Evolutionary conservation across 2,329 filamentous ascomycete genomes (phyloP), one percentile per base, ranked within the genome.

Genomic region (Furcasterigmium sp.): DNA sequence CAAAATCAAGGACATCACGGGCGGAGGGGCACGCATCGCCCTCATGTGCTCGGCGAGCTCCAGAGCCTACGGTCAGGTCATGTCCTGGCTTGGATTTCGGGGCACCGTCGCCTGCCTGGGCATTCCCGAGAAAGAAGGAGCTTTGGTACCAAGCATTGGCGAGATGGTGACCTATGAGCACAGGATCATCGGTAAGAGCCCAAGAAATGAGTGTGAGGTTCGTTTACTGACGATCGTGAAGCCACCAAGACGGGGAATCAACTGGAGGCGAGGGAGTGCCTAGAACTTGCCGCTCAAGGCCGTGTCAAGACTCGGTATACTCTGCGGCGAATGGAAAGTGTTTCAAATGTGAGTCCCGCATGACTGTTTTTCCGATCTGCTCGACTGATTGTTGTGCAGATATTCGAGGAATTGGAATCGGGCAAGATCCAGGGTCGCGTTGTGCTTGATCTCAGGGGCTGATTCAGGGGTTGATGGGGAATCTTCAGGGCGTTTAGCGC

Each of bases 31-130:
- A 5, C 43, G 46, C 3, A 46, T 50, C 2, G 56, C 50, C 13
- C 39, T 58, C 23, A 49, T 57, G 34, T 55, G 56, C 29, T 50
- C 51, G 4, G 52, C 51, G 5, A 48, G 44, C 42, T 51, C 51
- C 10, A 48, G 30, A 10, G 49, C 53, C 3, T 59, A 57, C 37
- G 41, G 48, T 5, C 47, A 53, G 25, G 49, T 50, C 18, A 39
- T 58, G 25, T 43, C 43, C 3, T 53, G 56, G 30, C 40, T 61
- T 17, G 53, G 49, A 10, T 57, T 57, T 40, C 47, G 53, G 23
- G 59, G 59, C 18, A 58, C 56, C 7, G 23, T 59, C 2, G 56
- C 58, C 5, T 56, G 56, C 35, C 51, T 62, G 7, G 56, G 51
- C 32, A 53, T 61, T 14, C 54, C 51, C 7, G 42, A 51, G 34